phyloP scores from a whole-genome alignment of 1,139 yeast genomes.

The Yamadazyma diddensiae region DNA sequence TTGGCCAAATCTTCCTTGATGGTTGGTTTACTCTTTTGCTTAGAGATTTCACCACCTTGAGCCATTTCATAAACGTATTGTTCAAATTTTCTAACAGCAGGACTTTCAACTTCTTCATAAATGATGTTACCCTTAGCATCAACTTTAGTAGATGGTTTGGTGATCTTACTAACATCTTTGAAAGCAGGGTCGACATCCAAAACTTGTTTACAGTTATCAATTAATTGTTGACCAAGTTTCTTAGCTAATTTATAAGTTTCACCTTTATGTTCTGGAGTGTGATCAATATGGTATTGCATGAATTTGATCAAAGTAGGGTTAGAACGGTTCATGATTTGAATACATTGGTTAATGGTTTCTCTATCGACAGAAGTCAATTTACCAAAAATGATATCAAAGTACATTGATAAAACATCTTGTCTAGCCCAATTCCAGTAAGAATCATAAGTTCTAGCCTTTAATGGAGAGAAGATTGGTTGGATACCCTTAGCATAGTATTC shows the following conservation, averaged over 20 bases:
- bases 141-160: conserved; percentile 90
- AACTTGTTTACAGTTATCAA: conserved; percentile 93
- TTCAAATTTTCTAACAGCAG: conserved; percentile 89
- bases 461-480: conserved; percentile 82
- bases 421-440: conserved; percentile 99
- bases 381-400: conserved; percentile 94
- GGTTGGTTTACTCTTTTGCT: conserved; percentile 57
- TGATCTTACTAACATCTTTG: conserved; percentile 91
- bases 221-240: conserved; percentile 85
- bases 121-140: conserved; percentile 84
- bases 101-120: conserved; percentile 83
- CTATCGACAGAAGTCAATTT: conserved; percentile 86
- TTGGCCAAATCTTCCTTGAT: conserved; percentile 81
- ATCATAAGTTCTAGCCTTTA: conserved; percentile 94
- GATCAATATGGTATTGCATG: conserved; percentile 96
- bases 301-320: conserved; percentile 91
- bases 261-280: conserved; percentile 86
- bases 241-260: conserved; percentile 86
- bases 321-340: conserved; percentile 96
- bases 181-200: conserved; percentile 80
- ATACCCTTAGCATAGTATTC: conserved; percentile 92
- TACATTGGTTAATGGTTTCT: conserved; percentile 94
- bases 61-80: conserved; percentile 97
- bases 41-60: conserved; percentile 84
- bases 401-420: conserved; percentile 92